These are phyloP conservation scores for Lyophyllum decastes DNA, from an alignment of 768 basidiomycete genomes.

Conservation along the genomic window DNA sequence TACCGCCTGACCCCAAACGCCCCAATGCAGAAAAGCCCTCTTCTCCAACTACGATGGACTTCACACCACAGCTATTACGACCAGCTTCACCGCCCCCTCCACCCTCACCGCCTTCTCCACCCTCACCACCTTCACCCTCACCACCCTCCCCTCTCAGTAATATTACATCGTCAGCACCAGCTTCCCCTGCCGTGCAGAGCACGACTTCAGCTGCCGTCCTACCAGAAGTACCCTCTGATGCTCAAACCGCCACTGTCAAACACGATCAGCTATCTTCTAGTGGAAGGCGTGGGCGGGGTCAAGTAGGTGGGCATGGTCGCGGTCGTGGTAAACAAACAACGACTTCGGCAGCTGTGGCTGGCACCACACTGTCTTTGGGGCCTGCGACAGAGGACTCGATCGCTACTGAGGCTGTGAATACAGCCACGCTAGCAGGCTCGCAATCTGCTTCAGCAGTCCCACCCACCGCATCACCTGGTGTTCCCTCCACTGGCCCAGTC, in stretches of 20 bases:
- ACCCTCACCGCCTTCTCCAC: not conserved
- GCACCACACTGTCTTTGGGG: no score
- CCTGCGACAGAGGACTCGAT: no score
- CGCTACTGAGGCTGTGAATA: not conserved
- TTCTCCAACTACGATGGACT: not conserved
- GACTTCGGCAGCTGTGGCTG: no score
- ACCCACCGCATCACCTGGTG: no score
- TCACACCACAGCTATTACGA: not conserved
- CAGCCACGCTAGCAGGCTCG: not conserved
- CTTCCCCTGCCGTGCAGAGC: not conserved
- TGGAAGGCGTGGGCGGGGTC: not conserved
- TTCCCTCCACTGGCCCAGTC: not conserved
- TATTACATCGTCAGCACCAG: not conserved
- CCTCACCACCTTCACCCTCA: not conserved
- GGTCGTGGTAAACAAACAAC: no score
- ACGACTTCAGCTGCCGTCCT: no score
- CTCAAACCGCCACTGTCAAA: not conserved
- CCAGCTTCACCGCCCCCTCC: not conserved
- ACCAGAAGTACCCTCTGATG: not conserved
- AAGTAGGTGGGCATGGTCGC: not conserved
- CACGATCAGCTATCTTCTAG: not conserved
- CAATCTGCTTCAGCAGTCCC: no score
- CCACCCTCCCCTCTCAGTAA: not conserved
- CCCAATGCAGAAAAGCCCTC: not conserved
- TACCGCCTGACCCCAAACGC: not conserved